These are phyloP conservation scores for Evansstolkia leycettana DNA, from an alignment of 495 filamentous ascomycete genomes.

Conservation along the genomic window DNA sequence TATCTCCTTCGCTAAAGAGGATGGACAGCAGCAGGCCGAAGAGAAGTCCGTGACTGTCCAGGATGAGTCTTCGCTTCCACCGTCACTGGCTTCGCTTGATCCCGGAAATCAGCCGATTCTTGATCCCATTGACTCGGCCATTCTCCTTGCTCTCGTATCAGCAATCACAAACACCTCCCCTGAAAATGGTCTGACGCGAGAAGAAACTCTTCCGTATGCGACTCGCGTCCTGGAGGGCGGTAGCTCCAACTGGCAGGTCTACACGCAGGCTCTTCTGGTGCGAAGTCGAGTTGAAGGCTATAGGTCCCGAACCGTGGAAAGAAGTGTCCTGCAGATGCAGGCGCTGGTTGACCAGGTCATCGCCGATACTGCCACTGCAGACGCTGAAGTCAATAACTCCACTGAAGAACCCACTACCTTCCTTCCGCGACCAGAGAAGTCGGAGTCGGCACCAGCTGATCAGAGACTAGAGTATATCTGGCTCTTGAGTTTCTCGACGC, in stretches of 20 bases:
- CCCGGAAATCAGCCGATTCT: conserved; percentile 75
- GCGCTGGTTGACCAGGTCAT: conserved; percentile 93
- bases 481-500: conserved; percentile 65
- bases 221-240: conserved; percentile 78
- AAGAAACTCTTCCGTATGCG: conserved; percentile 87
- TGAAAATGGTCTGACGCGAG: conserved; percentile 70
- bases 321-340: conserved; percentile 87
- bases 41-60: conserved; percentile 26
- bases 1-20: conserved; percentile 60
- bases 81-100: conserved; percentile 46
- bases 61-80: conserved; percentile 45
- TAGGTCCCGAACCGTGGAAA: conserved; percentile 71
- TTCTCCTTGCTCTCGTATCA: conserved; percentile 68
- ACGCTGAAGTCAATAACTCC: conserved; percentile 14
- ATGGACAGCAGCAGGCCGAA: conserved; percentile 16
- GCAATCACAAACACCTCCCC: conserved; percentile 84
- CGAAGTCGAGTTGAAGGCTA: conserved; percentile 83
- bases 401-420: conserved; percentile 50
- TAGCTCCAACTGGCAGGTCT: conserved; percentile 94
- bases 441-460: conserved; percentile 62
- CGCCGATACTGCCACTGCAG: conserved; percentile 57
- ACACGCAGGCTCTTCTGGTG: conserved; percentile 83
- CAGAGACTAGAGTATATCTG: conserved; percentile 76
- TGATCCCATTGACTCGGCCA: conserved; percentile 69
- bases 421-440: conserved; percentile 61